Percentiles rank a stretch among this genome's conserved stretches.
These are phyloP conservation scores for Aspergillus bombycis DNA, from an alignment of 2,329 filamentous ascomycete species.

Conservation along the genomic window DNA sequence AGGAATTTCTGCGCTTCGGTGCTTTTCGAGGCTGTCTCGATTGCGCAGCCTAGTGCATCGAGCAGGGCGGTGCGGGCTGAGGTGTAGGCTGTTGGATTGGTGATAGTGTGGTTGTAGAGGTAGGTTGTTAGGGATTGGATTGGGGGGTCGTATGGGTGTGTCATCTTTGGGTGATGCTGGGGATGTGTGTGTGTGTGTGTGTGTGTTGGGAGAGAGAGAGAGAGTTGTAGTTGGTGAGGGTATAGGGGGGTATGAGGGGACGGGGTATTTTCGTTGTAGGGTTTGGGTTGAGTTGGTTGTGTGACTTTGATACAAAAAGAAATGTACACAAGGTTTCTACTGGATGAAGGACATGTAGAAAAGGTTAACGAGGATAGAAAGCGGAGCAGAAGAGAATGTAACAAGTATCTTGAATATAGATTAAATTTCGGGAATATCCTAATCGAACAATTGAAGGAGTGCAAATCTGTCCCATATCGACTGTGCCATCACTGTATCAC, in stretches of 20 bases:
- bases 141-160: slow-evolving; percentile 37
- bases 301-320: not conserved
- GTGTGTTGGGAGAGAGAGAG: too few relatives aligned
- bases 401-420: too few relatives aligned
- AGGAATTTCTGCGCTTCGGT: slow-evolving; percentile 22
- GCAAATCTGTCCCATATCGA: too few relatives aligned
- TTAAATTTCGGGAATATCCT: too few relatives aligned
- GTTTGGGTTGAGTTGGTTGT: not conserved
- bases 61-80: slow-evolving; percentile 27
- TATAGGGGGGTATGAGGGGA: not conserved
- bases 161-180: not conserved
- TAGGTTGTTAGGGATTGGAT: slow-evolving; percentile 29
- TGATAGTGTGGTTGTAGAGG: slow-evolving; percentile 25
- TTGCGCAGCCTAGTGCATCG: slow-evolving; percentile 30
- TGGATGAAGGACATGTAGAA: too few relatives aligned
- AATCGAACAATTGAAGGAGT: too few relatives aligned
- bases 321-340: too few relatives aligned
- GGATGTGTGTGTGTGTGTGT: not conserved
- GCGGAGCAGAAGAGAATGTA: too few relatives aligned
- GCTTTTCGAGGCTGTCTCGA: slow-evolving; percentile 28
- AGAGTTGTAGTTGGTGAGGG: not conserved
- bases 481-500: not conserved
- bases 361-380: too few relatives aligned
- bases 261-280: not conserved
- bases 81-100: slow-evolving; percentile 20